Conservation (phyloP, 176 grass and related monocot genomes). For the Bothriochloa decipiens region DNA sequence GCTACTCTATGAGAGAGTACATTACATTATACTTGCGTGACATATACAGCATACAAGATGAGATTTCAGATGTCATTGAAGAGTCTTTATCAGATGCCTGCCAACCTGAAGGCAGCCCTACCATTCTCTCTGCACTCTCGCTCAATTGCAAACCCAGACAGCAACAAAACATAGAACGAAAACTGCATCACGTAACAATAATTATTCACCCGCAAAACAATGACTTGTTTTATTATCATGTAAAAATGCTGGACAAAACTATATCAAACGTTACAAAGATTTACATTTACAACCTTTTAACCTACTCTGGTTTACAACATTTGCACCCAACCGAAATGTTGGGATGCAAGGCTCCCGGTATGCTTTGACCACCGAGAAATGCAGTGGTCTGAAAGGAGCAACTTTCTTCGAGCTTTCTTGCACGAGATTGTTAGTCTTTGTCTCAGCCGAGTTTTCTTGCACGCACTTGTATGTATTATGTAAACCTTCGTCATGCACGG, state of each 20-base stretch:
- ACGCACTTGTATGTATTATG: constrained; percentile 27
- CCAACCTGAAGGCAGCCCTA: background rate
- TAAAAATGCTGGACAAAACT: background rate
- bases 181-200: background rate
- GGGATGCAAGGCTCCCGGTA: background rate
- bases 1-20: no score
- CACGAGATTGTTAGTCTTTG: background rate
- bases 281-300: background rate
- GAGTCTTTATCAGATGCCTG: no score
- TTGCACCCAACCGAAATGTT: background rate
- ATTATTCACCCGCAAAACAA: background rate
- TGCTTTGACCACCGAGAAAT: background rate
- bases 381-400: background rate
- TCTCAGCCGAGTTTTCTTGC: constrained; percentile 8
- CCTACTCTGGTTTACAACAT: background rate
- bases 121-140: background rate
- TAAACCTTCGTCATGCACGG: constrained; percentile 20
- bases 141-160: background rate
- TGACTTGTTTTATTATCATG: background rate
- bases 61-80: no score
- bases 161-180: background rate
- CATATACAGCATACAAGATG: no score
- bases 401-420: background rate
- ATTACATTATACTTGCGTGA: background rate
- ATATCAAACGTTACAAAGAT: background rate